Base-by-base conservation (phyloP, 306 rosid species). In the Sicyos edulis region DNA sequence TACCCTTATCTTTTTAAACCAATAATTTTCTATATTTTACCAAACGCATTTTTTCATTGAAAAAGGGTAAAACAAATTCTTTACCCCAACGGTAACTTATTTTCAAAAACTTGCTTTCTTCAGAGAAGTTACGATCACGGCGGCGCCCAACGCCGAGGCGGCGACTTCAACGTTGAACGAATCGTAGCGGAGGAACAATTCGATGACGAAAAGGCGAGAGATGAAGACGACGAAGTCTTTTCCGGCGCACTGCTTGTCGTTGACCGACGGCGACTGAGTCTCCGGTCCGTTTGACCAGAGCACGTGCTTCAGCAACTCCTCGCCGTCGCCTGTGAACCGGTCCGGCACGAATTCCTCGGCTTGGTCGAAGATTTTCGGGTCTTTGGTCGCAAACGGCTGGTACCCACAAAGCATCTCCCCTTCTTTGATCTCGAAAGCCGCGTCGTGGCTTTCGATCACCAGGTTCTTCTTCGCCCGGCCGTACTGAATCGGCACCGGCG, bases 241-340 rank as follows among this genome's bases (percentile, higher is more conserved):
- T 0, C 99, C 99, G 0, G 87, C 95, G 73, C 99, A 93, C 51
- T 93, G 97, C 42, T 93, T 93, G 82, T 93, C 84, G 2, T 21
- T 80, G 3, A 78, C 80, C 0, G 76, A 76, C 0, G 99, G 87
- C 2, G n/a, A 11, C 37, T 91, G 95, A 0, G 87, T 83, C 77
- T 93, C 96, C 3, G 86, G 92, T 0, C 99, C 99, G 65, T 93
- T 93, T 1, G 99, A 93, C 99, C 97, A 93, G 1, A 93, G 10
- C 80, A 93, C 99, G 68, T 93, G 78, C 75, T 87, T 75, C 67
- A 93, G 71, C 79, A 93, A 22, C 64, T 66, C 79, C 82, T 91
- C 99, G 0, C 97, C 99, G 11, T 83, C 95, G 2, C 97, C 99
- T 10, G 89, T 45, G 70, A 93, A 93, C 72, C 99, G 72, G 6